These are phyloP conservation scores for Fusarium ambrosium DNA, from an alignment of 2,329 filamentous ascomycete genomes.

Conservation along the genomic window DNA sequence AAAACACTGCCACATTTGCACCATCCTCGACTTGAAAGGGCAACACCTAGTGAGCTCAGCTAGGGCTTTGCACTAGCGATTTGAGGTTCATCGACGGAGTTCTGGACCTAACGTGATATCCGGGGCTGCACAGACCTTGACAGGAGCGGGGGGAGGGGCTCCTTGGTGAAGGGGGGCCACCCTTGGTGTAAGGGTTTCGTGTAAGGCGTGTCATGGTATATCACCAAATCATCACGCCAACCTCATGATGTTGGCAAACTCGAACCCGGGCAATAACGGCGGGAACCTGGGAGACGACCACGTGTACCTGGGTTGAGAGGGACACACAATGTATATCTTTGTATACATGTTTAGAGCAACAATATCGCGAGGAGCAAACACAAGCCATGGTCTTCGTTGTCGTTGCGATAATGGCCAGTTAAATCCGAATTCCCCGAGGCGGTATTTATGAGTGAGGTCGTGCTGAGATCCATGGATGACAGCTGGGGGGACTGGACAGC, in stretches of 20 bases:
- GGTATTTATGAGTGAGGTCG: slow-evolving; percentile 12
- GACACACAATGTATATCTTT: neutral
- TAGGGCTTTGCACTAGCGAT: neutral
- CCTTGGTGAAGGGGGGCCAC: neutral
- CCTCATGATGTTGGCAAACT: slow-evolving; percentile 5
- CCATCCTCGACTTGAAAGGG: neutral
- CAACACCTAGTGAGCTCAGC: neutral
- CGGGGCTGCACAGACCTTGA: slow-evolving; percentile 2
- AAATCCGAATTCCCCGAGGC: slow-evolving; percentile 21
- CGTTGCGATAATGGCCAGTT: slow-evolving; percentile 5
- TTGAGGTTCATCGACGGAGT: neutral
- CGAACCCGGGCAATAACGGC: neutral
- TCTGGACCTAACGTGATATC: neutral
- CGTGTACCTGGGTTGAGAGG: neutral
- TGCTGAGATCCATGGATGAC: neutral
- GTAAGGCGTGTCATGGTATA: neutral
- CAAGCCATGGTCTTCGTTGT: neutral
- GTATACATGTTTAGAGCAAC: neutral
- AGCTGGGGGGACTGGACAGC: neutral
- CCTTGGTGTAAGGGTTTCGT: slow-evolving; percentile 6
- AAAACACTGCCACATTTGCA: neutral
- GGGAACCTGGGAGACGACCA: neutral
- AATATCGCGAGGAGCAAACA: neutral
- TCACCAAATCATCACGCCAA: slow-evolving; percentile 8
- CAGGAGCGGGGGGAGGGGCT: neutral